These are phyloP conservation scores for Kwoniella bestiolae DNA, from an alignment of 768 basidiomycete species.

Conservation along the genomic window DNA sequence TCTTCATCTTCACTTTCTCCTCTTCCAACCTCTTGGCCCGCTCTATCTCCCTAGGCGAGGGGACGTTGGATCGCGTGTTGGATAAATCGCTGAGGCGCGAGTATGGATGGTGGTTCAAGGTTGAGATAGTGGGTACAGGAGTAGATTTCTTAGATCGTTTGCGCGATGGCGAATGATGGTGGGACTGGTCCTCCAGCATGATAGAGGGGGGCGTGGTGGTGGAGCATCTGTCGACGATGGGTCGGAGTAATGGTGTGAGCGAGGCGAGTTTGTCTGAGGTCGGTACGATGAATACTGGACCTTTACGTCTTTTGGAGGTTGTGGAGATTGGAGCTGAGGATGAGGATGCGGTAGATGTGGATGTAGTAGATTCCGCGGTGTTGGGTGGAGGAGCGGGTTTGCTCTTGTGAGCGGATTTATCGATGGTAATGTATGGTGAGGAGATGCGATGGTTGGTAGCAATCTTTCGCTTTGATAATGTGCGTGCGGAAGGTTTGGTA, in stretches of 20 bases:
- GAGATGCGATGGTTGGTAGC: conserved; percentile 14
- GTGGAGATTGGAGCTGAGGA: too few relatives aligned
- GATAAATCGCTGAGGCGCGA: conserved; percentile 27
- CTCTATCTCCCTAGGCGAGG: conserved; percentile 31
- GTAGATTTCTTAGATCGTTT: conserved; percentile 13
- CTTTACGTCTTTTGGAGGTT: conserved; percentile 30
- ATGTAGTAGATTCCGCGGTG: conserved; percentile 1
- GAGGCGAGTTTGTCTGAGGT: conserved; percentile 18
- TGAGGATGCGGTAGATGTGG: conserved; percentile 20
- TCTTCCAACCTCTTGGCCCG: conserved; percentile 22
- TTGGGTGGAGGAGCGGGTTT: background rate
- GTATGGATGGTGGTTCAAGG: conserved; percentile 28
- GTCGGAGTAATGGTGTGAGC: conserved; percentile 29
- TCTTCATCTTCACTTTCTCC: conserved; percentile 27
- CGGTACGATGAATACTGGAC: conserved; percentile 15
- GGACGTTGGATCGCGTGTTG: conserved; percentile 35
- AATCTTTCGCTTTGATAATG: conserved; percentile 12
- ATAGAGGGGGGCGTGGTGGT: conserved; percentile 3
- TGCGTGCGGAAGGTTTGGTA: conserved; percentile 9
- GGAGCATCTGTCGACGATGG: conserved; percentile 31
- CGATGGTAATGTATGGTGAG: conserved; percentile 10
- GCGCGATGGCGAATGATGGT: conserved; percentile 7
- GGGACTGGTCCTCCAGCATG: background rate
- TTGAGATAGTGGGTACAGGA: conserved; percentile 4
- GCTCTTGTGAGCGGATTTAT: conserved; percentile 2